Base-by-base conservation (phyloP, 1,284 basidiomycete species). In the Sporisorium exsertum region DNA sequence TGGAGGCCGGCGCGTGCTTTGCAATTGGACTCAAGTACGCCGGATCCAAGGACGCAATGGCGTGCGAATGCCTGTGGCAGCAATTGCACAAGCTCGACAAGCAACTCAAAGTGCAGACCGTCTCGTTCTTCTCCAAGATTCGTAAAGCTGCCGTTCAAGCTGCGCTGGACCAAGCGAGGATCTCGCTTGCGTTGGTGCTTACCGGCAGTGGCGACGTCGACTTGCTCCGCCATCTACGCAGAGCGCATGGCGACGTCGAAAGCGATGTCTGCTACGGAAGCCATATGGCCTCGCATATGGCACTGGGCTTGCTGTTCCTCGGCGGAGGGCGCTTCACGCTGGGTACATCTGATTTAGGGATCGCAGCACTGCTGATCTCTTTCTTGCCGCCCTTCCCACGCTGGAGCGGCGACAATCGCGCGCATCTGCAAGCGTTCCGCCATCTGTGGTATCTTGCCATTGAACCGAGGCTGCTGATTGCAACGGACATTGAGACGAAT, bases 361-460 rank as follows among this genome's bases (percentile, higher is more conserved):
- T 98, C 62, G 96, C 95, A 0, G 91, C 91, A 64, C 91, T 99
- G 89, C 87, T 95, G 64, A 90, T 93, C 16, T 91, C 97, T 0
- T 94, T 97, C 87, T 94, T 93, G 82, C 83, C 82, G n/a, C 76
- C 68, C 9, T 79, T 70, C 54, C 90, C 94, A 16, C 88, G 90
- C 13, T 86, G 89, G 10, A 92, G 93, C 1, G 90, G 90, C 9
- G 95, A 99, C 81, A 97, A 97, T 87, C 92, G 92, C 68, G 91
- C 92, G 43, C 96, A 94, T 82, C 89, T 97, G 5, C 97, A 98
- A 85, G 94, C 95, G 0, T 90, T 95, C 72, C 90, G 97, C 5
- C 96, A 99, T 86, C 87, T 99, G 29, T 99, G 97, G 97, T 93
- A 93, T 2, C 88, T 99, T 40, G 97, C 97, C 0, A 92, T 93